Base-by-base conservation (phyloP, 306 rosid genomes). In the Prunus campanulata region DNA sequence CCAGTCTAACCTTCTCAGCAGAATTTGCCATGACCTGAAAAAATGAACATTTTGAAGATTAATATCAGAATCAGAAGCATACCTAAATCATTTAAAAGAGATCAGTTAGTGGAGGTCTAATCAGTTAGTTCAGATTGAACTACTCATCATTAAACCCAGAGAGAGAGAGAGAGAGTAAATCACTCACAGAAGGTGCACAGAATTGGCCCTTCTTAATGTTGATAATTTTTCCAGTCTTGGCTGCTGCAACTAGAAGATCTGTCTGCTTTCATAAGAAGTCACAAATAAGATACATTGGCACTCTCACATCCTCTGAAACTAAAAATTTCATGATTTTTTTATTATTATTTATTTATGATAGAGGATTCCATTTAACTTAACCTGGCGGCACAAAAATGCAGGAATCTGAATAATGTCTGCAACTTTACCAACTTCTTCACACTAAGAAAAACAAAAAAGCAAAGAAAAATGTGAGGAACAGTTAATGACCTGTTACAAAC, bases 321-420 rank as follows among this genome's bases (percentile, higher is more conserved):
- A 66, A 42, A 42, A 44, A 7, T 5, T n/a, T 66, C 46, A 5
- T 73, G 68, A 11, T n/a, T n/a, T 22, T 20, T 56, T 57, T 8
- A 22, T 22, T 22, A 22, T 22, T 22, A 22, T 56, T 20, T 32
- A 2, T 27, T 27, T 2, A 39, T 16, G 27, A 30, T 20, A 3
- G 29, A 78, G 30, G 70, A 59, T 25, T 62, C 18, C 11, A 24
- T 24, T 56, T 61, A 59, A 64, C 22, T 70, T 66, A 79, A 95
- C 96, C 89, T 95, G 98, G 32, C 96, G 98, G 74, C 97, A 95
- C 72, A 90, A 79, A 87, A 95, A 95, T 76, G 98, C 97, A 79
- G 97, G 98, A 86, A 92, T 95, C 88, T 92, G 98, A 85, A 95
- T 92, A 70, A 95, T 85, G 79, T 90, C 97, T 74, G 96, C 98